Conservation (phyloP, 2,329 filamentous ascomycete genomes). For the Monilinia vaccinii-corymbosi region DNA sequence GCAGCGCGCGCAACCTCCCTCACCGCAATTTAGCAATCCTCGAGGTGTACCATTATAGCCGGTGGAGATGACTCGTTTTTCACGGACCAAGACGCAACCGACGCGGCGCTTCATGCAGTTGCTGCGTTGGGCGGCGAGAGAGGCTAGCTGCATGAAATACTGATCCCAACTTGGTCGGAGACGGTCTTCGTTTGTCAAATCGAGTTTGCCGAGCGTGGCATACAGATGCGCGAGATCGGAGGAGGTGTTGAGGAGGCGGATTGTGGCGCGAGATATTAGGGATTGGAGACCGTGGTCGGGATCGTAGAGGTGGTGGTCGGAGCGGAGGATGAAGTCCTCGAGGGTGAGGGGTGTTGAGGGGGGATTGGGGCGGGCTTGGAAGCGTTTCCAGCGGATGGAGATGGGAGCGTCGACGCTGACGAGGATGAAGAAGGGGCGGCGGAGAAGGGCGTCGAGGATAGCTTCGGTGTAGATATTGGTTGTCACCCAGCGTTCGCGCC, state of each 20-base stretch:
- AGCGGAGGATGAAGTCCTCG: conserved; percentile 46
- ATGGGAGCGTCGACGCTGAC: conserved; percentile 88
- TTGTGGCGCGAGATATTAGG: conserved; percentile 70
- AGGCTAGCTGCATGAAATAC: conserved; percentile 97
- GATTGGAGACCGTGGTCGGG: conserved; percentile 56
- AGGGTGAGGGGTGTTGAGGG: conserved; percentile 31
- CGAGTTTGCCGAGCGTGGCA: conserved; percentile 60
- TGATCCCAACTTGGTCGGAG: conserved; percentile 89
- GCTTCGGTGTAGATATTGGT: conserved; percentile 69
- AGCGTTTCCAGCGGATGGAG: conserved; percentile 72
- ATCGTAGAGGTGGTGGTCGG: conserved; percentile 70
- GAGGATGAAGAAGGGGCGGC: conserved; percentile 86
- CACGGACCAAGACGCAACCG: conserved; percentile 82
- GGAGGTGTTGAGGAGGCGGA: conserved; percentile 81
- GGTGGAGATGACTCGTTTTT: conserved; percentile 82
- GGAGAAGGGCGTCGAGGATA: conserved; percentile 64
- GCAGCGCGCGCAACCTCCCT: conserved; percentile 83
- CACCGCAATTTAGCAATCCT: conserved; percentile 79
- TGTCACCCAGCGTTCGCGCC: conserved; percentile 78
- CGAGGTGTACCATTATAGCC: conserved; percentile 98
- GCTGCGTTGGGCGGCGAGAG: conserved; percentile 76
- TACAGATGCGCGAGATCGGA: conserved; percentile 63
- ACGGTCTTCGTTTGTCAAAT: conserved; percentile 69
- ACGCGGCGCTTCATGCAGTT: conserved; percentile 99
- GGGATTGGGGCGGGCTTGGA: conserved; percentile 42